Percentiles rank a stretch among this genome's conserved stretches.
Evolutionary conservation across 371 early-diverging fungal species (phyloP).

Genomic region (Actinomortierella wolfii): DNA sequence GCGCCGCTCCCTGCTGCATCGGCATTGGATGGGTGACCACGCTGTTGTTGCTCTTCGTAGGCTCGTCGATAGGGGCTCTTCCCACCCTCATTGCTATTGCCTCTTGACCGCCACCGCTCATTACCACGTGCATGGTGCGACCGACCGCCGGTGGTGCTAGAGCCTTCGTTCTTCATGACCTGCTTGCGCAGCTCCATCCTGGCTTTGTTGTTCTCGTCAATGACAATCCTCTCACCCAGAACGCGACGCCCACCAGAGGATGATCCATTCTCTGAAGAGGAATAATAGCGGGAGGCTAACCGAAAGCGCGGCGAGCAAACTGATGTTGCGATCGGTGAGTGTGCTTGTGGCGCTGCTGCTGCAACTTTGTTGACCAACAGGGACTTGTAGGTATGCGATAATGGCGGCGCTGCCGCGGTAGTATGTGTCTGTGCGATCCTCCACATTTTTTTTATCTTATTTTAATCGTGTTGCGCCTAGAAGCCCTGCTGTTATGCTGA

Average conservation of each 20-base stretch:
- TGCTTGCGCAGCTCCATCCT: slow-evolving; percentile 43
- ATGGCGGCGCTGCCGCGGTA: too few species aligned
- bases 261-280: too few species aligned
- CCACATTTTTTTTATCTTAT: too few species aligned
- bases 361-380: too few species aligned
- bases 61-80: slow-evolving; percentile 35
- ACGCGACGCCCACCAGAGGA: slow-evolving; percentile 1
- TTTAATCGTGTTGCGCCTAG: too few species aligned
- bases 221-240: slow-evolving; percentile 23
- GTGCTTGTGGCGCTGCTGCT: too few species aligned
- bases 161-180: slow-evolving; percentile 10
- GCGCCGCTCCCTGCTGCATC: slow-evolving; percentile 17
- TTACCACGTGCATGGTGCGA: background rate
- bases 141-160: background rate
- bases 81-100: background rate
- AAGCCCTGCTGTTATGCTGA: too few species aligned
- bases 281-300: too few species aligned
- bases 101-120: background rate
- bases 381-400: too few species aligned
- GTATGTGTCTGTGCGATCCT: too few species aligned
- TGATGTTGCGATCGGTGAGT: too few species aligned
- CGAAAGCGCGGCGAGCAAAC: too few species aligned
- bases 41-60: slow-evolving; percentile 19
- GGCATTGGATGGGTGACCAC: slow-evolving; percentile 7
- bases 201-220: slow-evolving; percentile 30